Base-by-base conservation (phyloP, 1,284 basidiomycete genomes). In the Hemileia vastatrix region DNA sequence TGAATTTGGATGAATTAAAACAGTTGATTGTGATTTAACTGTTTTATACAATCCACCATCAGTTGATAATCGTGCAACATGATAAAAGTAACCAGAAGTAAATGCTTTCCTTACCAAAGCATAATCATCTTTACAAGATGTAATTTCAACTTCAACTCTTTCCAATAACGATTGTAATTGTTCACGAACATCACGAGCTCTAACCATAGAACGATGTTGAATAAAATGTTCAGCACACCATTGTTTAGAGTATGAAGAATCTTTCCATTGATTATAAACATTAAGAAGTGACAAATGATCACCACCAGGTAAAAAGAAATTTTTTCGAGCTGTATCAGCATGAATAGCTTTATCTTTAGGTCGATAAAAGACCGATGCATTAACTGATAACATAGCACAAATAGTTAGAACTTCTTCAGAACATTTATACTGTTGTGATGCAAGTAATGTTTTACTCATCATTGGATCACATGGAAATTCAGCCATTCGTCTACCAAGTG, bases 321-420 rank as follows among this genome's bases (percentile, higher is more conserved):
- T 65, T 31, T 70, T 70, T 1, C 70, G 58, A 3, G 71, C 71
- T 15, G 67, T 65, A 53, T 75, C 73, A 3, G 73, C 73, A 18
- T 75, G 72, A 58, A 74, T 55, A 67, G 74, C 73, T 64, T 74
- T 74, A 57, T 74, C 73, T 67, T 72, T 73, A 4, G 72, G 73
- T 18, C 73, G 68, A 50, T 67, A 71, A 54, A 75, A 75, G 9
- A 75, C 61, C 5, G 68, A 65, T 3, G 67, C 67, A 36, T 68
- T 70, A 57, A 73, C 73, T 27, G 68, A 64, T 4, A 75, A 68
- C 73, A 75, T 75, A 18, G 71, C 67, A 0, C 74, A 72, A 31
- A 75, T 75, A 15, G 68, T 70, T 1, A 75, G 63, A 51, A 74
- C 72, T 57, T 74, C 71, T n/a, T 75, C 73, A 0, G 73, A 73